Evolutionary conservation across 768 basidiomycete genomes (phyloP).

Genomic region (Clitopilus passeckerianus): DNA sequence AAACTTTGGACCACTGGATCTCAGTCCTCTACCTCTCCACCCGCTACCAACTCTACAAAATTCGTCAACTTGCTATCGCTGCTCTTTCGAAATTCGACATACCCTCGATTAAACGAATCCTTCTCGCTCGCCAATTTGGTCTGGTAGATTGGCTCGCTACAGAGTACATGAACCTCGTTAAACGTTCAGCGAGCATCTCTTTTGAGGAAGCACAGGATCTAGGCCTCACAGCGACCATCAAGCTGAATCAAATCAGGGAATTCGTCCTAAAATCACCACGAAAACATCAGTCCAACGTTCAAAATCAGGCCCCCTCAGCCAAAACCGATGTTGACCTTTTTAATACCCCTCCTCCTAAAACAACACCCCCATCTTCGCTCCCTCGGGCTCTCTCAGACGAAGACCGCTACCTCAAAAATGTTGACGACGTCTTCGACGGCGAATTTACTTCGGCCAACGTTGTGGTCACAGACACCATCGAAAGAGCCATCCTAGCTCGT

Average conservation of each 20-base stretch:
- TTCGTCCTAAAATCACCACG: background rate
- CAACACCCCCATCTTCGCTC: background rate
- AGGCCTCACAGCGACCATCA: background rate
- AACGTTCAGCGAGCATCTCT: background rate
- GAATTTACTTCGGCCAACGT: background rate
- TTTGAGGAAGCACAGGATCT: background rate
- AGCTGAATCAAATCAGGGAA: background rate
- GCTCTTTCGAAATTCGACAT: background rate
- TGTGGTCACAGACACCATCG: background rate
- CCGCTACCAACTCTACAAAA: background rate
- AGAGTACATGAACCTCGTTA: background rate
- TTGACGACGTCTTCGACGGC: background rate
- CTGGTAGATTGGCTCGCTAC: background rate
- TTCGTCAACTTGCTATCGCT: background rate
- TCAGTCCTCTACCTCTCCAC: background rate
- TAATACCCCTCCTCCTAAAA: background rate
- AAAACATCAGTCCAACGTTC: background rate
- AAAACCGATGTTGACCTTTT: no score
- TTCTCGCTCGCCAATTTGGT: background rate
- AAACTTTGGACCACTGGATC: background rate
- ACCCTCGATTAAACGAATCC: background rate
- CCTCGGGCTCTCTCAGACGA: no score
- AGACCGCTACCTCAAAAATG: background rate
- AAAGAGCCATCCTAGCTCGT: slow-evolving; percentile 2
- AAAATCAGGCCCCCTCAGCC: no score